Base-by-base conservation (phyloP, 1,139 yeast genomes). In the Kodamaea alishanica region DNA sequence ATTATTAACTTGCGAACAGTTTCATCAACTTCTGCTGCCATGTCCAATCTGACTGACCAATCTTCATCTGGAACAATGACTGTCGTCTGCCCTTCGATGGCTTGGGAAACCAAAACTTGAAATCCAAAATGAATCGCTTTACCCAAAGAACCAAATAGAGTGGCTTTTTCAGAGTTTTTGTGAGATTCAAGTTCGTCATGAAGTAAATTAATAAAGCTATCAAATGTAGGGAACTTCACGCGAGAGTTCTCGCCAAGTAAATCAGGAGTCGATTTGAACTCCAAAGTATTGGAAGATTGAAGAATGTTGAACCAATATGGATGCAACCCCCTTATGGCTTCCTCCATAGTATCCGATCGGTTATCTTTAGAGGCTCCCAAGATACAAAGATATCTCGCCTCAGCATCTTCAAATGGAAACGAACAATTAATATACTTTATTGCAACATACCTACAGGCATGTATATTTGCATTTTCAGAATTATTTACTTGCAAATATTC, bases 241-340 rank as follows among this genome's bases (percentile, higher is more conserved):
- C 49, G 51, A 5, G 62, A 52, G 7, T 57, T 54, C 4, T 63
- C 51, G 10, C 55, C 59, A 28, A 77, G 51, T 10, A 75, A 52
- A 31, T 75, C 78, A 6, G 60, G 39, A 0, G 78, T 73, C 0
- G 79, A 52, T 32, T 65, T 68, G 46, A 65, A 65, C n/a, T 67
- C 74, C 0, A 45, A 43, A 0, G 67, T 61, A 10, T 51, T 50
- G 1, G 56, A 46, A 0, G 79, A 66, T 48, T 70, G 75, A 33
- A 69, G 54, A 6, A 70, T 58, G 37, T 64, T 67, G 53, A 76
- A 81, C 79, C 83, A 76, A 52, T 85, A 77, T 0, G 97, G 97
- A 54, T 87, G 81, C 24, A 92, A 66, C 0, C 97, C 97, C 44
- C 78, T 78, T n/a, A 61, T 60, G 0, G 96, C 84, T 57, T 89